Conservation (phyloP, 2,329 filamentous ascomycete genomes). For the Aspergillus alliaceus region DNA sequence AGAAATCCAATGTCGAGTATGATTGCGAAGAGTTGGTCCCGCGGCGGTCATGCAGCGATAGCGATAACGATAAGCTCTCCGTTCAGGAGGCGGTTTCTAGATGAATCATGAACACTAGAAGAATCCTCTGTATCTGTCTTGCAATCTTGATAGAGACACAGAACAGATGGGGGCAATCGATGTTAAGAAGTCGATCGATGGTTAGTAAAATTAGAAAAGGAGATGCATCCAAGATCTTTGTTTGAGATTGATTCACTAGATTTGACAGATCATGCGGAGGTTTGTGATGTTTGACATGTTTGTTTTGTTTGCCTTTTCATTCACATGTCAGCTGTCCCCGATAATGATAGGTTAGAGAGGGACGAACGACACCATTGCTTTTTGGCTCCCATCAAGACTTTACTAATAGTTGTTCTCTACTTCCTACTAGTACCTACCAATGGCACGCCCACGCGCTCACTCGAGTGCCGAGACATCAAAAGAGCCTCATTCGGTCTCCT, state of each 20-base stretch:
- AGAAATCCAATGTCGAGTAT: neutral
- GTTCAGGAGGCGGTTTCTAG: neutral
- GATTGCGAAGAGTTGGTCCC: neutral
- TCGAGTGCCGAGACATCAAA: conserved; percentile 53
- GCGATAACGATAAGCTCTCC: neutral
- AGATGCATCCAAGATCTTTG: too few relatives aligned
- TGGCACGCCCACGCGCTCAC: conserved; percentile 45
- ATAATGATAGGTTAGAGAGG: conserved; percentile 10
- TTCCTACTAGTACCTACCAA: conserved; percentile 20
- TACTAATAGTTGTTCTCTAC: too few relatives aligned
- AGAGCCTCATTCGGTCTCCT: conserved; percentile 75
- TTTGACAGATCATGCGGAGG: conserved; percentile 15
- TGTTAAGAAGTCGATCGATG: too few relatives aligned
- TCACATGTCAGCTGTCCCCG: conserved; percentile 1
- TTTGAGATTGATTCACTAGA: too few relatives aligned
- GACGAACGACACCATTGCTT: neutral
- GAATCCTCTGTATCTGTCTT: neutral
- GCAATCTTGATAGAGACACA: neutral
- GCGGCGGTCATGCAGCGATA: neutral
- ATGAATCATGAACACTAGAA: neutral
- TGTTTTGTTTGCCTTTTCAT: conserved; percentile 22
- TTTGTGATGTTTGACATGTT: conserved; percentile 28
- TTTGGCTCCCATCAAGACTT: neutral
- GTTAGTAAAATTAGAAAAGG: neutral
- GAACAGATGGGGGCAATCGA: too few relatives aligned